A percentile compares a stretch with the other conserved stretches of the same genome.
Conservation (phyloP, 495 filamentous ascomycete genomes). For the Darksidea phi region DNA sequence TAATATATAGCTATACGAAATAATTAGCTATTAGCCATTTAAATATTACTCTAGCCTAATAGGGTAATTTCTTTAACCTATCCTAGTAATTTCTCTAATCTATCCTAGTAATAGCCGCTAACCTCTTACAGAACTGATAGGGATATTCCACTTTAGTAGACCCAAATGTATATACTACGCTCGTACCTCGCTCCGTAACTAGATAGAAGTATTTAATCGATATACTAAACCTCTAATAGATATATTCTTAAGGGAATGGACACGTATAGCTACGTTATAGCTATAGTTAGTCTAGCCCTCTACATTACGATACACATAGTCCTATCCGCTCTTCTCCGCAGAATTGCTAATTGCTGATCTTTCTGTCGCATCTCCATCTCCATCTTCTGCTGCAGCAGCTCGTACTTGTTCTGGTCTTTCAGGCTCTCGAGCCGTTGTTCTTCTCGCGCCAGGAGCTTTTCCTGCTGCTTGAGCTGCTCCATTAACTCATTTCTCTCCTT, state of each 20-base stretch:
- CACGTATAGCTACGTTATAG: background rate
- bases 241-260: conserved; percentile 19
- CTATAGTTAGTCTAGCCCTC: background rate
- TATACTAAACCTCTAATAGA: too few species aligned
- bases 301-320: background rate
- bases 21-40: too few species aligned
- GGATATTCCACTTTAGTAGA: too few species aligned
- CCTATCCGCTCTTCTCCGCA: background rate
- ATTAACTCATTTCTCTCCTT: conserved; percentile 1
- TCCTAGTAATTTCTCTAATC: too few species aligned
- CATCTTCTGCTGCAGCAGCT: background rate
- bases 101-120: too few species aligned
- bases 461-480: background rate
- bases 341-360: background rate
- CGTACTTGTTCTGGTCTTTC: background rate
- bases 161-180: too few species aligned
- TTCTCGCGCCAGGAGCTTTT: background rate
- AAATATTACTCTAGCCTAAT: too few species aligned
- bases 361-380: background rate
- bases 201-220: too few species aligned
- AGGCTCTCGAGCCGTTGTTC: background rate
- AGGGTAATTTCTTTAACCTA: too few species aligned
- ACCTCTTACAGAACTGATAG: too few species aligned
- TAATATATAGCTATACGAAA: too few species aligned
- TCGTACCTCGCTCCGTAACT: too few species aligned